These are phyloP conservation scores for Dimocarpus longan DNA, from an alignment of 345 rosid species.

Conservation along the genomic window DNA sequence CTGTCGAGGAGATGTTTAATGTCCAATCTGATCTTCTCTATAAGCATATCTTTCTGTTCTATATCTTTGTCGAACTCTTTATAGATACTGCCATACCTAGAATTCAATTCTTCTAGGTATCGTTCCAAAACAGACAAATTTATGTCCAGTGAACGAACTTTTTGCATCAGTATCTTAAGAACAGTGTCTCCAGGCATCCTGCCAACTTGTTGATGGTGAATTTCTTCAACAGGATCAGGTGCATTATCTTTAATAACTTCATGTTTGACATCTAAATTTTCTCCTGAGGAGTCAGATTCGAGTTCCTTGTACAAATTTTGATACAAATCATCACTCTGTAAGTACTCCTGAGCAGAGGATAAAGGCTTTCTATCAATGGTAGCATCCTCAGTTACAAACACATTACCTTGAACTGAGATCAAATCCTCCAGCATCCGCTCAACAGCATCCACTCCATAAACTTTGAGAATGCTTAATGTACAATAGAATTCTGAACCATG, in stretches of 20 bases:
- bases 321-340: slow-evolving; percentile 38
- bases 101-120: slow-evolving; percentile 81
- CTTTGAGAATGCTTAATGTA: slow-evolving; percentile 80
- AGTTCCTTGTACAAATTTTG: slow-evolving; percentile 30
- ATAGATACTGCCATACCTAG: slow-evolving; percentile 68
- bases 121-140: slow-evolving; percentile 83
- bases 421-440: slow-evolving; percentile 95
- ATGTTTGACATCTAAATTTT: slow-evolving; percentile 35
- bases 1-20: slow-evolving; percentile 46
- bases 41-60: slow-evolving; percentile 45
- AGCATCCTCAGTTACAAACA: slow-evolving; percentile 45
- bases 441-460: slow-evolving; percentile 93
- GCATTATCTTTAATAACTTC: slow-evolving; percentile 40
- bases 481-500: slow-evolving; percentile 94
- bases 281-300: slow-evolving; percentile 41
- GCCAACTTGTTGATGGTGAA: slow-evolving; percentile 74
- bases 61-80: slow-evolving; percentile 74
- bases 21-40: slow-evolving; percentile 57
- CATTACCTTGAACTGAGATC: slow-evolving; percentile 60
- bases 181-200: slow-evolving; percentile 96
- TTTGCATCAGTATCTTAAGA: slow-evolving; percentile 90
- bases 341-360: slow-evolving; percentile 39
- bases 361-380: slow-evolving; percentile 40
- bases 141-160: slow-evolving; percentile 80
- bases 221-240: slow-evolving; percentile 61